Base-by-base conservation (phyloP, 257 asterid genomes). In the Phtheirospermum japonicum region DNA sequence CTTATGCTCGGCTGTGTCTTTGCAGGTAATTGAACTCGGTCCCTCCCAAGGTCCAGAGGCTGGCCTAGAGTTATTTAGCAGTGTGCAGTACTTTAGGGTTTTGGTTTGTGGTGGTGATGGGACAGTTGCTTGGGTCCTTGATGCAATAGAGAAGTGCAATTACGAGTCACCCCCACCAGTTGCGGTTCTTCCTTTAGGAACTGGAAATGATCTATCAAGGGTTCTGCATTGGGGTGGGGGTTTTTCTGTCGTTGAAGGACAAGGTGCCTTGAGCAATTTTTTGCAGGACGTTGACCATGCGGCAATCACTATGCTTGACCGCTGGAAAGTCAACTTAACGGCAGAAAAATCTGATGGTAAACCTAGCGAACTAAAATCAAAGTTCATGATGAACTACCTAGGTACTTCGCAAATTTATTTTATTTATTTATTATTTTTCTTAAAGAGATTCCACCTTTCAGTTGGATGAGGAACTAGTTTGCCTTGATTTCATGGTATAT, bases 91-190 rank as follows among this genome's bases (percentile, higher is more conserved):
- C 76, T 88, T 83, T 37, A 83, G 94, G 65, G 89, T 88, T 68
- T 81, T 88, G 83, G 89, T 85, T 63, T 85, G 96, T 66, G 96
- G 96, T 69, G 96, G 96, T 64, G 96, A 88, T 69, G 96, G 96
- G 39, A 88, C 96, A 7, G 92, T 88, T 58, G 91, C 96, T 7
- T 88, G 96, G 96, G 95, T 88, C 70, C 95, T 88, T 71, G 85
- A 88, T 74, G 87, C 89, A 42, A 88, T 88, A 60, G 92, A 83
- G 74, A 84, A 71, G 84, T 71, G 52, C 57, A 80, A 83, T 74
- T 85, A 77, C 57, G 87, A 80, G 73, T 81, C 89, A 12, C 96
- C 96, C 30, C 96, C 96, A 70, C 96, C 95, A 1, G 95, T 88
- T 51, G 94, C 95, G 17, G 71, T 85, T 74, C 95, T 88, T 72